A percentile compares a stretch with the other conserved stretches of the same genome.
Conservation (phyloP, 2,329 filamentous ascomycete species). For the Xylariaceae sp. region DNA sequence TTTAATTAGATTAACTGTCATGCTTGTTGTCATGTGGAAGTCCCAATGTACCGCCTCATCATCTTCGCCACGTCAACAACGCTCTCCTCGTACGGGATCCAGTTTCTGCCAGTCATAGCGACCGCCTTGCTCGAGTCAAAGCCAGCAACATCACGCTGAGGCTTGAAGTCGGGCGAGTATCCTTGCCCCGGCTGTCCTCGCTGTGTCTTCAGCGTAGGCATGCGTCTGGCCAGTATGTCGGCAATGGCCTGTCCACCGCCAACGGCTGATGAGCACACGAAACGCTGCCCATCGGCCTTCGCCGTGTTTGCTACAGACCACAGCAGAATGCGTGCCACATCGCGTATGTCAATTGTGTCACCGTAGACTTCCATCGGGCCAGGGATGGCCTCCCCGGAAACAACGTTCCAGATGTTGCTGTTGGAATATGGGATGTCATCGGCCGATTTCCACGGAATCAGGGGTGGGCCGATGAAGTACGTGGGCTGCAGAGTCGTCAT, state of each 20-base stretch:
- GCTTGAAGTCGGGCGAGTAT: conserved; percentile 22
- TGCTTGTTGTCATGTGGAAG: not conserved
- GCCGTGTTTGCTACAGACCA: conserved; percentile 25
- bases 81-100: conserved; percentile 32
- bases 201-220: conserved; percentile 18
- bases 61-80: conserved; percentile 22
- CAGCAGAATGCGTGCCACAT: conserved; percentile 28
- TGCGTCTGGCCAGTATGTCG: conserved; percentile 25
- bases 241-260: conserved; percentile 27
- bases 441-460: conserved; percentile 25
- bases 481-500: conserved; percentile 28
- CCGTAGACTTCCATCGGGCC: conserved; percentile 23
- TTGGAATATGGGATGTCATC: conserved; percentile 24
- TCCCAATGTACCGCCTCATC: conserved; percentile 19
- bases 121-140: conserved; percentile 31
- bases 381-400: conserved; percentile 23
- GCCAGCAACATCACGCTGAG: conserved; percentile 9
- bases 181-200: conserved; percentile 23
- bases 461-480: conserved; percentile 27
- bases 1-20: not conserved
- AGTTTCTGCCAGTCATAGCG: conserved; percentile 29
- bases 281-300: conserved; percentile 27
- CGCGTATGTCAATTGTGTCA: conserved; percentile 25
- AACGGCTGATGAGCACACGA: conserved; percentile 24
- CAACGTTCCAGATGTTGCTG: conserved; percentile 21